Base-by-base conservation (phyloP, 331 rosid species). In the Stylosanthes scabra region DNA sequence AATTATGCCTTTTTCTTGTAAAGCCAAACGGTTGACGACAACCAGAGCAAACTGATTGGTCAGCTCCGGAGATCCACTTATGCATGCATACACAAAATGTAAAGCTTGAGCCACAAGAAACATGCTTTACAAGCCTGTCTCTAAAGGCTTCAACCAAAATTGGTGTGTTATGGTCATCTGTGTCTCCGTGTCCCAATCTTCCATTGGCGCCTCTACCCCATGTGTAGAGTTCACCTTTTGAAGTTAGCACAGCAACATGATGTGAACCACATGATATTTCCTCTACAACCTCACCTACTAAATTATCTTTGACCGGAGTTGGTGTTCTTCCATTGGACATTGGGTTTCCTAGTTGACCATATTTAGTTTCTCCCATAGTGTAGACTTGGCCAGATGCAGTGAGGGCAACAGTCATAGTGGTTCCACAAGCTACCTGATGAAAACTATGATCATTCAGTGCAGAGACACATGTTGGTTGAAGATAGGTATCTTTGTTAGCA, bases 131-230 rank as follows among this genome's bases (percentile, higher is more conserved):
- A 66, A 88, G 96, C 69, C 88, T 87, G 40, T 95, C 99, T 85
- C 74, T 91, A 41, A 95, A 85, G 64, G 97, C 86, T 82, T 95
- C 97, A 8, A 95, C 97, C 83, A 91, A 75, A 9, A 90, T 82
- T 58, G 99, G 99, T 15, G 84, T 45, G 70, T 83, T 87, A 66
- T 80, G 76, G 73, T 95, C 92, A 2, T 87, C 88, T 8, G 54
- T 63, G 74, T 95, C 97, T 67, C 97, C 97, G 66, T 90, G 97
- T 75, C 99, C 99, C 71, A 95, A 66, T 75, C 97, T 83, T 86
- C 99, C 99, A 80, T 86, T 91, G 64, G 89, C 89, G 74, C 99
- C 97, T 82, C 73, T 90, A 9, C 97, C 99, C 99, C 99, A 95
- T 58, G 99, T 89, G 73, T 87, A 90, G 50, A 95, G 86, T 75